Evolutionary conservation across 1,284 basidiomycete genomes (phyloP).

Genomic region (Sporisorium exsertum): DNA sequence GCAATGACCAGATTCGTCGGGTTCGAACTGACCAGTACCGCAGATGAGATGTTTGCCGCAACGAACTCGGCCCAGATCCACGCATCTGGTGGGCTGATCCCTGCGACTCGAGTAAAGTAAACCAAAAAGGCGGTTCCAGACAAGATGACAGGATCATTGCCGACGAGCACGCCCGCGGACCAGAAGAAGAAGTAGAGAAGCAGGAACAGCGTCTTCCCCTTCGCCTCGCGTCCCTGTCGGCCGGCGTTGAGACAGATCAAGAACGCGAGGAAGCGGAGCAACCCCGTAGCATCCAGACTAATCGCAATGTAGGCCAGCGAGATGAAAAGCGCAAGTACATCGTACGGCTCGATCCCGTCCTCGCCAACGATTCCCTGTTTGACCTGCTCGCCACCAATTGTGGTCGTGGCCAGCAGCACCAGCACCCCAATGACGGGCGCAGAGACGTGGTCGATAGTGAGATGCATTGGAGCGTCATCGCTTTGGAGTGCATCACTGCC

Average conservation of each 20-base stretch:
- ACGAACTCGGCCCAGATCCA: slow-evolving; percentile 80
- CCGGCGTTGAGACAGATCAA: slow-evolving; percentile 55
- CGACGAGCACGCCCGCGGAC: slow-evolving; percentile 81
- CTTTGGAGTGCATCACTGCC: background rate
- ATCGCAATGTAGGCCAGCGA: slow-evolving; percentile 94
- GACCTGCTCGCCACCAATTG: slow-evolving; percentile 77
- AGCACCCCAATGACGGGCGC: slow-evolving; percentile 81
- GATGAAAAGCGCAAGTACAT: slow-evolving; percentile 91
- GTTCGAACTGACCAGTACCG: slow-evolving; percentile 70
- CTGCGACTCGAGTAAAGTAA: slow-evolving; percentile 82
- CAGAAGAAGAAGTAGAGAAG: slow-evolving; percentile 86
- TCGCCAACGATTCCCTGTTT: slow-evolving; percentile 78
- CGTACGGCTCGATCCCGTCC: slow-evolving; percentile 86
- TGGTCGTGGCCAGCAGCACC: slow-evolving; percentile 80
- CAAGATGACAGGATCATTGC: slow-evolving; percentile 76
- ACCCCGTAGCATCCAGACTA: slow-evolving; percentile 88
- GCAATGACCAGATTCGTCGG: slow-evolving; percentile 71
- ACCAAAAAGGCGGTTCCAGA: slow-evolving; percentile 84
- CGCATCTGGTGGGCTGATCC: slow-evolving; percentile 75
- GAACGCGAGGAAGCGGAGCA: slow-evolving; percentile 82
- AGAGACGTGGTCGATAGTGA: slow-evolving; percentile 57
- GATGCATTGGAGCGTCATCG: slow-evolving; percentile 16
- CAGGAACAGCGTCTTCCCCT: slow-evolving; percentile 76
- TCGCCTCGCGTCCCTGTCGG: slow-evolving; percentile 42
- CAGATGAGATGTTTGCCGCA: slow-evolving; percentile 80